A percentile compares a stretch with the other conserved stretches of the same genome.
Conservation (phyloP, 768 basidiomycete genomes). For the Pisolithus albus region DNA sequence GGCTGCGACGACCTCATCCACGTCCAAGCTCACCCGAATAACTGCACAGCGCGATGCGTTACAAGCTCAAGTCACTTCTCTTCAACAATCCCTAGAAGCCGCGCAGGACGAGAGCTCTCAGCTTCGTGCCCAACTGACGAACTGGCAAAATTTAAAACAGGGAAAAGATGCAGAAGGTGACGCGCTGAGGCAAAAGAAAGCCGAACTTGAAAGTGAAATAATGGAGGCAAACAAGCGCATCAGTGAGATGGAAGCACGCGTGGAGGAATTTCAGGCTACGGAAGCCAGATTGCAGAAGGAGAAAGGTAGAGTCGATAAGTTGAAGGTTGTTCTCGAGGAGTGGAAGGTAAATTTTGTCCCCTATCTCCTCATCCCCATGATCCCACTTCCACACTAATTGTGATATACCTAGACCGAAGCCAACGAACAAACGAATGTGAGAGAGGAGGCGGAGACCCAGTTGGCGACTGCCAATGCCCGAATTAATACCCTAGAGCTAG, state of each 20-base stretch:
- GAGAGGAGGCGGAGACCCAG: conserved; percentile 28
- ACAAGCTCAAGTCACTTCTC: conserved; percentile 43
- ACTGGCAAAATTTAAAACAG: conserved; percentile 63
- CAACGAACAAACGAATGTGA: conserved; percentile 31
- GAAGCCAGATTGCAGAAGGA: conserved; percentile 38
- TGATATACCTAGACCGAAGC: conserved; percentile 31
- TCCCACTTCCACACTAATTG: not conserved
- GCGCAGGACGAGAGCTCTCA: conserved; percentile 48
- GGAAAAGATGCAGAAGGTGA: conserved; percentile 57
- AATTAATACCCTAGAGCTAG: conserved; percentile 27
- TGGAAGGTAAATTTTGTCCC: conserved; percentile 38
- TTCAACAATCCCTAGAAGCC: conserved; percentile 53
- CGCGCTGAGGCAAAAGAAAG: conserved; percentile 43
- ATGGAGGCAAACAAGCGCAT: conserved; percentile 37
- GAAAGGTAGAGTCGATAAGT: conserved; percentile 35
- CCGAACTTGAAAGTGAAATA: conserved; percentile 51
- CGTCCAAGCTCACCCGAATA: conserved; percentile 50
- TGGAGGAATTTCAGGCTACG: conserved; percentile 22
- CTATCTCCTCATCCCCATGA: not conserved
- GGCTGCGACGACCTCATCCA: conserved; percentile 37
- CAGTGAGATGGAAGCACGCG: conserved; percentile 22
- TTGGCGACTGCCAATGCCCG: conserved; percentile 28
- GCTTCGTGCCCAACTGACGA: conserved; percentile 56
- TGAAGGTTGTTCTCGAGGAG: conserved; percentile 34
- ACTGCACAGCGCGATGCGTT: conserved; percentile 54